Percentiles rank a stretch among this genome's conserved stretches.
phyloP scores from a whole-genome alignment of 2,329 filamentous ascomycete species.

The Ophiostoma sp. region DNA sequence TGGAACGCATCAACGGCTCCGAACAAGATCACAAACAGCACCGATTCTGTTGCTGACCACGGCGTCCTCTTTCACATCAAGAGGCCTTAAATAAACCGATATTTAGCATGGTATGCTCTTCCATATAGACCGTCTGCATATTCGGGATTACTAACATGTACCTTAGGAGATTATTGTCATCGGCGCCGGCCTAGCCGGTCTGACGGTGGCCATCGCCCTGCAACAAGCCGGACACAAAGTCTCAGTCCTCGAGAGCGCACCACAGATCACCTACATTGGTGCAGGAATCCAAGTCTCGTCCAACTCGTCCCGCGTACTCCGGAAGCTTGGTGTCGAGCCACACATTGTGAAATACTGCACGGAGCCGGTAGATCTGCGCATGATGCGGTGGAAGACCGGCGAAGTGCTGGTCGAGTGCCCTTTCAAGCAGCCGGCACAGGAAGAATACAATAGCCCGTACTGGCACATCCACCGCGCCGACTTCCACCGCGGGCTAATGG shows the following conservation, averaged over 20 bases:
- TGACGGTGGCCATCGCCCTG: conserved; percentile 24
- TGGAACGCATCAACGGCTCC: neutral
- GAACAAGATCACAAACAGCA: neutral
- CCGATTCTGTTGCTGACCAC: no score
- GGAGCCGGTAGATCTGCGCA: conserved; percentile 44
- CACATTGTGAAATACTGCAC: conserved; percentile 37
- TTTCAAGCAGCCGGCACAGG: conserved; percentile 43
- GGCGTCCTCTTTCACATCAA: neutral
- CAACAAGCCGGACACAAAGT: conserved; percentile 22
- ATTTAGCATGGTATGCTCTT: neutral
- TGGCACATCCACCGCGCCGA: conserved; percentile 25
- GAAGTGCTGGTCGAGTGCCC: conserved; percentile 48
- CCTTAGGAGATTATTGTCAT: conserved; percentile 27
- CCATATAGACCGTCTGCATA: neutral
- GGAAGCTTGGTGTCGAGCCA: conserved; percentile 45
- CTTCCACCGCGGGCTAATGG: conserved; percentile 22
- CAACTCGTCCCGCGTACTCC: conserved; percentile 45
- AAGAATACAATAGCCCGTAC: conserved; percentile 46
- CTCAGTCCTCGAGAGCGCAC: conserved; percentile 31
- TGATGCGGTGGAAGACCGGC: conserved; percentile 48
- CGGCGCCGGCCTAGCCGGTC: conserved; percentile 25
- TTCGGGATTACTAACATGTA: neutral
- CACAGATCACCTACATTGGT: conserved; percentile 34
- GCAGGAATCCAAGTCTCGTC: conserved; percentile 51
- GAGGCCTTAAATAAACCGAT: no score